phyloP scores from a whole-genome alignment of 176 grass and related monocot species.

The Oryza coarctata region DNA sequence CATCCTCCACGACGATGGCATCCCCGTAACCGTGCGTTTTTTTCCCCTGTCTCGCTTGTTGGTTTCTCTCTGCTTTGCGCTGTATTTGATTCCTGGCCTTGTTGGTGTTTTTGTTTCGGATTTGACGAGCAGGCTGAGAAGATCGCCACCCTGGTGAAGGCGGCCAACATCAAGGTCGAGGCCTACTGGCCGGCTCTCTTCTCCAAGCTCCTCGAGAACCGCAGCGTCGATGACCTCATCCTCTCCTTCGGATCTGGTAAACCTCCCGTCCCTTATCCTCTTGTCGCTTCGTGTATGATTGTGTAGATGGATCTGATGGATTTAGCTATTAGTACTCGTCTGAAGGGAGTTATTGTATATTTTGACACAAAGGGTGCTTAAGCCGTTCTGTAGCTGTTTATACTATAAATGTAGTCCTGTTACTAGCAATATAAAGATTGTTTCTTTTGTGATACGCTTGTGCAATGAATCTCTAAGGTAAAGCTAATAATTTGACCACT shows the following conservation, averaged over 20 bases:
- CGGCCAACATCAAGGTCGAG: conserved; percentile 75
- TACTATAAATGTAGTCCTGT: no score
- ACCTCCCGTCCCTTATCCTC: background rate
- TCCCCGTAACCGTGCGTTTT: conserved; percentile 62
- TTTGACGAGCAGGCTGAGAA: conserved; percentile 42
- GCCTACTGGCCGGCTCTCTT: conserved; percentile 82
- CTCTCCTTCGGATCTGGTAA: conserved; percentile 79
- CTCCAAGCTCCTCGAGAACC: conserved; percentile 69
- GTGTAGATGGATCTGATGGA: no score
- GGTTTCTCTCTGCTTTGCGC: no score
- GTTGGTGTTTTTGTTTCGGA: background rate
- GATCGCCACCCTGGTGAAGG: conserved; percentile 64
- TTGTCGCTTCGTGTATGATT: background rate
- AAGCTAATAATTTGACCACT: no score
- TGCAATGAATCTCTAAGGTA: background rate
- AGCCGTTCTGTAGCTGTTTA: no score
- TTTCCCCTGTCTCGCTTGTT: no score
- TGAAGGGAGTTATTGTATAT: no score
- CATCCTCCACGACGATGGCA: conserved; percentile 77
- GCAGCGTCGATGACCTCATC: conserved; percentile 78
- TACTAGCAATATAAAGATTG: no score
- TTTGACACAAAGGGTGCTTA: no score
- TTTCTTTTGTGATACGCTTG: background rate
- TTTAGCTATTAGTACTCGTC: no score
- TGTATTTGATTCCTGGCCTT: background rate